phyloP scores from a whole-genome alignment of 139 green algal genomes.

The Desmodesmus armatus region DNA sequence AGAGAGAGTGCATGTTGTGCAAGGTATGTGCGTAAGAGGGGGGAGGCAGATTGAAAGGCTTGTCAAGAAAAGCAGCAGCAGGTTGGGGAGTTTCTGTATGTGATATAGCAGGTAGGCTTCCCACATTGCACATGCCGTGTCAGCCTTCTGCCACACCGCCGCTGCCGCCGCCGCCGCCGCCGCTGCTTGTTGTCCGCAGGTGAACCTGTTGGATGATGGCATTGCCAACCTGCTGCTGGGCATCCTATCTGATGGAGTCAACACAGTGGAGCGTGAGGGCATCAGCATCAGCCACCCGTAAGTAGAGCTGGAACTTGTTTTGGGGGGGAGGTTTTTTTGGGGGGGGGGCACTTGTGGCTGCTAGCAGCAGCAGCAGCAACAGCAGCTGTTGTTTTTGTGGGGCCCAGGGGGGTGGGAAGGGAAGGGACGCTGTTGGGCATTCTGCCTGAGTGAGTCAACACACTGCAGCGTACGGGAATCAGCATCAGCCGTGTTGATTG shows the following conservation, averaged over 20 bases:
- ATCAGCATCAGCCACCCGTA: constrained; percentile 96
- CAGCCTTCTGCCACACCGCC: no score
- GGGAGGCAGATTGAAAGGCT: no score
- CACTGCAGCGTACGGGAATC: constrained; percentile 97
- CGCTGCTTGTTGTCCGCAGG: no score
- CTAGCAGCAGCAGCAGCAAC: neutral
- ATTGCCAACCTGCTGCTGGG: constrained; percentile 98
- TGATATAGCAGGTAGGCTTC: no score
- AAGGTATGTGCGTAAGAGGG: no score
- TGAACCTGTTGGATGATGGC: constrained; percentile 99
- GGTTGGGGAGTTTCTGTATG: no score
- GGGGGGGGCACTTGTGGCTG: neutral
- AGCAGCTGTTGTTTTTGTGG: neutral
- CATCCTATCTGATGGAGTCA: constrained; percentile 95
- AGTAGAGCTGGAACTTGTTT: constrained; percentile 38
- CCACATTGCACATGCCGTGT: no score
- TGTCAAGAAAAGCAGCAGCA: no score
- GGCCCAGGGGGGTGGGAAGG: neutral
- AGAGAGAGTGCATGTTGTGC: no score
- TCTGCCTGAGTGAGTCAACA: constrained; percentile 93
- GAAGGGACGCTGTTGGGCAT: constrained; percentile 76
- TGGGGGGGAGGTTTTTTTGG: neutral
- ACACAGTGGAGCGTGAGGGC: constrained; percentile 98
- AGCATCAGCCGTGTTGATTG: constrained; percentile 91
- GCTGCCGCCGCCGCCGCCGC: no score